Percentiles rank a stretch among this genome's conserved stretches.
These are phyloP conservation scores for Amaranthus tricolor DNA, from an alignment of 179 eudicot genomes.

Conservation along the genomic window DNA sequence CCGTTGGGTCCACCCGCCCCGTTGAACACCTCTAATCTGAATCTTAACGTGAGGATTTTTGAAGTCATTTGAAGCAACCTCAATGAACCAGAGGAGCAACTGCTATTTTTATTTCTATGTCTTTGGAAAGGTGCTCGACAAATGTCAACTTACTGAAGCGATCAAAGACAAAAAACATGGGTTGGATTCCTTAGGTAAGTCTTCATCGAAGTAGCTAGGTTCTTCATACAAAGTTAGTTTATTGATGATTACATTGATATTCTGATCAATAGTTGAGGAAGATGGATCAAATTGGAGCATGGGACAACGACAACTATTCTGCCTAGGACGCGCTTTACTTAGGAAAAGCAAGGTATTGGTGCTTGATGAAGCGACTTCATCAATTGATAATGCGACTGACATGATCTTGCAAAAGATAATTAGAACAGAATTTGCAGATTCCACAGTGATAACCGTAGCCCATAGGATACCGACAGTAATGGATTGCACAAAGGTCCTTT, in stretches of 20 bases:
- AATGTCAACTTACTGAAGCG: slow-evolving; percentile 53
- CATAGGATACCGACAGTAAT: too few relatives aligned
- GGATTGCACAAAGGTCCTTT: too few relatives aligned
- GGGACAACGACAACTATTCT: slow-evolving; percentile 79
- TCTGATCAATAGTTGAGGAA: slow-evolving; percentile 44
- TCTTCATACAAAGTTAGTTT: not conserved
- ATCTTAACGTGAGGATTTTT: too few relatives aligned
- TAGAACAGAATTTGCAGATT: too few relatives aligned
- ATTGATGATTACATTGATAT: slow-evolving; percentile 1
- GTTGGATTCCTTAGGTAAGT: slow-evolving; percentile 41
- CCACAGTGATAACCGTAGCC: too few relatives aligned
- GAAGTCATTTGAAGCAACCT: too few relatives aligned
- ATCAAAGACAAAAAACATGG: slow-evolving; percentile 50
- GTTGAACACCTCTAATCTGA: too few relatives aligned
- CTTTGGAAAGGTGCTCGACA: slow-evolving; percentile 19
- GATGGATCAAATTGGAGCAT: slow-evolving; percentile 88
- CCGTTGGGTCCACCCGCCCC: too few relatives aligned
- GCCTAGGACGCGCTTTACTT: slow-evolving; percentile 68
- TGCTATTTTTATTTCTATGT: too few relatives aligned
- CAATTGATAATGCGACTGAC: slow-evolving; percentile 77
- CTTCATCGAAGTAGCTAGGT: not conserved
- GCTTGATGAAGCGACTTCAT: slow-evolving; percentile 83
- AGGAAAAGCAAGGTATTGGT: slow-evolving; percentile 64
- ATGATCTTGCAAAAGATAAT: slow-evolving; percentile 64
- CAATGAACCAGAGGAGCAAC: too few relatives aligned